Percentiles rank a stretch among this genome's conserved stretches.
Conservation (phyloP, 2,329 filamentous ascomycete species). For the Chaetomium sp. region DNA sequence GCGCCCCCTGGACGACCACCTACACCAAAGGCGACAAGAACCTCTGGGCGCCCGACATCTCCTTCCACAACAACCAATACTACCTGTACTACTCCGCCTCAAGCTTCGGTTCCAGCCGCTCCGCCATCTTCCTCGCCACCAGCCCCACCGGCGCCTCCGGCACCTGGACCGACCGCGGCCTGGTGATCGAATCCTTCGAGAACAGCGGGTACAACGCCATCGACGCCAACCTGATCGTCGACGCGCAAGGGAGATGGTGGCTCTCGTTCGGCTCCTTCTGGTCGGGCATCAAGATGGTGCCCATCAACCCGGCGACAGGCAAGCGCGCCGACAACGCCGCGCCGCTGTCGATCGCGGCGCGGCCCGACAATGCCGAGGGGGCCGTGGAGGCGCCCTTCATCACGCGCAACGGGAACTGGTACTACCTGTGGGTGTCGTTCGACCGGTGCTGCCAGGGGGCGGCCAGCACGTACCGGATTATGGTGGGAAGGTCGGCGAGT, state of each 20-base stretch:
- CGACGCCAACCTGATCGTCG: slow-evolving; percentile 55
- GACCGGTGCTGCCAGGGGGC: slow-evolving; percentile 67
- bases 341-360: slow-evolving; percentile 55
- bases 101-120: slow-evolving; percentile 13
- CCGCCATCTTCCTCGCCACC: slow-evolving; percentile 28
- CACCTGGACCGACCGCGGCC: slow-evolving; percentile 62
- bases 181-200: slow-evolving; percentile 51
- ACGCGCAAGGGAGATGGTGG: slow-evolving; percentile 46
- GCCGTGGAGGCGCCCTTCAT: slow-evolving; percentile 60
- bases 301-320: slow-evolving; percentile 45
- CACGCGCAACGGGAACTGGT: slow-evolving; percentile 57
- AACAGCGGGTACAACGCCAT: slow-evolving; percentile 60
- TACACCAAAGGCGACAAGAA: slow-evolving; percentile 14
- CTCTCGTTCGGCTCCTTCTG: slow-evolving; percentile 71
- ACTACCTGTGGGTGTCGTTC: slow-evolving; percentile 65
- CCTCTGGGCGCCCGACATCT: slow-evolving; percentile 20
- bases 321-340: slow-evolving; percentile 42
- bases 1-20: slow-evolving; percentile 11
- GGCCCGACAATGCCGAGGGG: slow-evolving; percentile 41
- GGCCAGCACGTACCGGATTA: slow-evolving; percentile 58
- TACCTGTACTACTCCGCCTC: slow-evolving; percentile 21
- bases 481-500: slow-evolving; percentile 60
- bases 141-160: slow-evolving; percentile 53
- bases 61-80: slow-evolving; percentile 16
- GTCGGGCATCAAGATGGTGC: slow-evolving; percentile 63